Base-by-base conservation (phyloP, 805 yeast species). In the Candida montana region DNA sequence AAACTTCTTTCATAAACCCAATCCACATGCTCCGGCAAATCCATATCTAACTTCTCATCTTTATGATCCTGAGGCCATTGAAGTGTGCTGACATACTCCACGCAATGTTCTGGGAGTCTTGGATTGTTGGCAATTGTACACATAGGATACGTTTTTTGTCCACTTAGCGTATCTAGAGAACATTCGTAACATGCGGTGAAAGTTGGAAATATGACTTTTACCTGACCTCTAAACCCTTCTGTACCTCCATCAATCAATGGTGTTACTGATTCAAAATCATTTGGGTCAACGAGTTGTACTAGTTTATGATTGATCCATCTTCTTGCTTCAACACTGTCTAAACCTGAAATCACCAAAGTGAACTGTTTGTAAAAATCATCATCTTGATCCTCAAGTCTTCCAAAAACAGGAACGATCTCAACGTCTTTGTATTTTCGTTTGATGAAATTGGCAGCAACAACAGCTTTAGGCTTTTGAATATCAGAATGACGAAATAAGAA, bases 71-170 rank as follows among this genome's bases (percentile, higher is more conserved):
- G 62, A 1, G 81, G 81, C 95, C 96, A 87, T 50, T 77, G 81
- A 3, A 86, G 66, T 26, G 79, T 81, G 45, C 79, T 77, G 1
- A 91, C 89, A 83, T 93, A 91, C 59, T 90, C 96, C 9, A 91
- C 81, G 54, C 97, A 89, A 61, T 91, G 98, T 53, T 90, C 96
- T 0, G 96, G 93, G 8, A 88, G 63, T 46, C 98, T 65, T n/a
- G 98, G 98, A 8, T 93, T 88, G 44, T 89, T 84, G 2, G 96
- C 95, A 39, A 93, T 81, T 0, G 98, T 93, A 61, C 98, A 93
- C 50, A 91, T 80, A 2, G 98, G 97, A 52, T 80, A 86, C 0
- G 88, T 81, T 1, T 72, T 71, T 20, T 66, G 60, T 4, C 71
- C 67, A 10, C 85, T 77, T 32, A 89, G 67, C 59, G 95, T 73